These are phyloP conservation scores for Irpex sp. DNA, from an alignment of 1,284 basidiomycete genomes.

Conservation along the genomic window DNA sequence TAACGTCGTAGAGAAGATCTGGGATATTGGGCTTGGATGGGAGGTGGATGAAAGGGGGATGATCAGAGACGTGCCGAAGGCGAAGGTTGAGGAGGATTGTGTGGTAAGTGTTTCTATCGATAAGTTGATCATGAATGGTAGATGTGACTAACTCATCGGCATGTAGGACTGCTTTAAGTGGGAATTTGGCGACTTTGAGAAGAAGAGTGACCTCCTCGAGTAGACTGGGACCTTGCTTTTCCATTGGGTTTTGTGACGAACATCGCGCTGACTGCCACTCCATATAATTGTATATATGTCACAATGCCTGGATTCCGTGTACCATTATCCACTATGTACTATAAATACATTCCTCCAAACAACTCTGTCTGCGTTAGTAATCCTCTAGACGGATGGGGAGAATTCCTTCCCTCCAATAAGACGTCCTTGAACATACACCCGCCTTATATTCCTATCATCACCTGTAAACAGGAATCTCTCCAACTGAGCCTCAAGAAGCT, in stretches of 20 bases:
- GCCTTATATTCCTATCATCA: constrained; percentile 83
- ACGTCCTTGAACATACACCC: constrained; percentile 82
- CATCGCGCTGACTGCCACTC: background rate
- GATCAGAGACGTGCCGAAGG: constrained; percentile 27
- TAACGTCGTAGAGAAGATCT: constrained; percentile 48
- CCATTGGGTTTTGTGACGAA: background rate
- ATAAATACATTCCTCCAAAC: background rate
- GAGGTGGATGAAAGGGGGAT: constrained; percentile 38
- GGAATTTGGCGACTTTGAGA: constrained; percentile 53
- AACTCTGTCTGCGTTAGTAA: too few relatives aligned
- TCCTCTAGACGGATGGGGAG: background rate
- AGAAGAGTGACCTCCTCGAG: constrained; percentile 8
- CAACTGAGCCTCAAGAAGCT: constrained; percentile 44
- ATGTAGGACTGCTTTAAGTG: constrained; percentile 62
- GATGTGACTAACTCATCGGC: background rate
- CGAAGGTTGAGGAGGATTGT: constrained; percentile 33
- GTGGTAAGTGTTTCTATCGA: constrained; percentile 33
- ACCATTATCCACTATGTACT: background rate
- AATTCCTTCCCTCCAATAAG: constrained; percentile 65
- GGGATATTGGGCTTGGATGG: constrained; percentile 48
- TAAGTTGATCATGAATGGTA: background rate
- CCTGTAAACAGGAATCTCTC: constrained; percentile 80
- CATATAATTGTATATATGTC: background rate
- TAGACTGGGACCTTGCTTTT: constrained; percentile 6
- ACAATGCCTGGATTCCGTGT: background rate